These are phyloP conservation scores for Mycothermus thermophilus DNA, from an alignment of 495 filamentous ascomycete species.

Conservation along the genomic window DNA sequence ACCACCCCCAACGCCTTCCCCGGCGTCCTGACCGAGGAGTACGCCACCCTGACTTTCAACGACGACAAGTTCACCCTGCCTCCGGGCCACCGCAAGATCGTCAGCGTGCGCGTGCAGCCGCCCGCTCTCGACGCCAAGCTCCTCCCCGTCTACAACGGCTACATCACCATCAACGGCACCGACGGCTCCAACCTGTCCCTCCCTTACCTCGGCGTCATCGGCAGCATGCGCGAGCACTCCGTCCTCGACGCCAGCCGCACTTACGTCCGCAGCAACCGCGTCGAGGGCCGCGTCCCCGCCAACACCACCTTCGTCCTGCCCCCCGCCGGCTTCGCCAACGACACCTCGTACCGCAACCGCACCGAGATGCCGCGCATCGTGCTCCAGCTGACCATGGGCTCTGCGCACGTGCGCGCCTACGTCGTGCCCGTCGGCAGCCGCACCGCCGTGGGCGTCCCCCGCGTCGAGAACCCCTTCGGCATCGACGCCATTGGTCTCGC, in stretches of 20 bases:
- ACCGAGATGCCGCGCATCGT: conserved; percentile 17
- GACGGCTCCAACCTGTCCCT: conserved; percentile 35
- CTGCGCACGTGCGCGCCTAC: conserved; percentile 29
- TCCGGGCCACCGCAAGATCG: conserved; percentile 22
- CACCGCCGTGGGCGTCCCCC: conserved; percentile 9
- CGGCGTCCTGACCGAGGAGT: conserved; percentile 23
- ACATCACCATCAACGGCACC: conserved; percentile 35
- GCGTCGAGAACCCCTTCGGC: conserved; percentile 19
- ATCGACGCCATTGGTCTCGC: conserved; percentile 25
- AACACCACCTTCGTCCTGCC: conserved; percentile 31
- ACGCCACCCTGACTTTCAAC: conserved; percentile 22
- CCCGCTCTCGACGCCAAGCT: conserved; percentile 28
- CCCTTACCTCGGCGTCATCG: conserved; percentile 38
- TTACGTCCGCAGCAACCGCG: conserved; percentile 20
- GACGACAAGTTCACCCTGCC: conserved; percentile 21
- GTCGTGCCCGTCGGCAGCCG: conserved; percentile 24
- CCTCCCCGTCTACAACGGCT: conserved; percentile 40
- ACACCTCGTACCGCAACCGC: conserved; percentile 19
- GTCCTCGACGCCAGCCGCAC: conserved; percentile 25
- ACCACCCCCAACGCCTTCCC: conserved; percentile 26
- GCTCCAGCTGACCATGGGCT: conserved; percentile 29
- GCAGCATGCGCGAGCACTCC: conserved; percentile 26
- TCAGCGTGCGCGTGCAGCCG: conserved; percentile 30
- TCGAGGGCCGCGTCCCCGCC: conserved; percentile 17
- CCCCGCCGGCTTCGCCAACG: conserved; percentile 18